Evolutionary conservation across 225 moss, liverwort and hornwort species (phyloP), one percentile per base, ranked within the genome.

Genomic region (Polytrichum commune): DNA sequence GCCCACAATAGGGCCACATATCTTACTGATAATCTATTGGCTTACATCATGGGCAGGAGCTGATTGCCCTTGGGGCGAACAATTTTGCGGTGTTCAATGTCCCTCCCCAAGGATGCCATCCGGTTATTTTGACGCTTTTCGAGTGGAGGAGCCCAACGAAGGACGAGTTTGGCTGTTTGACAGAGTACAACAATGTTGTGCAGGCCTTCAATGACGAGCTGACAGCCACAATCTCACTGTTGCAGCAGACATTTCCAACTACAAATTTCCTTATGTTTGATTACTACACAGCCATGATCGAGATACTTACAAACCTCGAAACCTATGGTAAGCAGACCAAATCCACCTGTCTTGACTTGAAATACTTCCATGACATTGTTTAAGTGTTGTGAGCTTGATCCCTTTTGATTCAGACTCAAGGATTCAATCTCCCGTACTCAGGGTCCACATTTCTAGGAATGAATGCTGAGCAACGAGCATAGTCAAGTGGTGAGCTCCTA

Each of bases 31-130:
- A 35, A 35, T 35, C 35, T 35, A 35, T 2, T 9, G 9, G 35
- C 35, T 9, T 35, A 35, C 35, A 35, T 35, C 9, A 0, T 35
- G 35, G 35, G 8, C 68, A 80, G 76, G 64, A 53, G 60, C 63
- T 77, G 6, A 76, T 76, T 35, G 9, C 29, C 6, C 26, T 61
- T 6, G 65, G 57, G 54, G 81, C 75, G 4, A 73, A 68, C 23
- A 56, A 56, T 19, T 81, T 81, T 32, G 23, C 77, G 65, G 10
- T 81, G 13, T 77, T 69, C 46, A 72, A 72, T 28, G 8, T 73
- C 29, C 81, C 81, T 26, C 35, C 73, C 1, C 64, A 73, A 62
- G 81, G 81, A 28, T 81, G 81, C 35, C 8, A 73, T 19, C 20
- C 73, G 7, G 5, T 69, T 8, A 7, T 69, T 27, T 69, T 66